Percentiles rank a stretch among this genome's conserved stretches.
These are phyloP conservation scores for Clarireedia sp. DNA, from an alignment of 2,329 filamentous ascomycete genomes.

Conservation along the genomic window DNA sequence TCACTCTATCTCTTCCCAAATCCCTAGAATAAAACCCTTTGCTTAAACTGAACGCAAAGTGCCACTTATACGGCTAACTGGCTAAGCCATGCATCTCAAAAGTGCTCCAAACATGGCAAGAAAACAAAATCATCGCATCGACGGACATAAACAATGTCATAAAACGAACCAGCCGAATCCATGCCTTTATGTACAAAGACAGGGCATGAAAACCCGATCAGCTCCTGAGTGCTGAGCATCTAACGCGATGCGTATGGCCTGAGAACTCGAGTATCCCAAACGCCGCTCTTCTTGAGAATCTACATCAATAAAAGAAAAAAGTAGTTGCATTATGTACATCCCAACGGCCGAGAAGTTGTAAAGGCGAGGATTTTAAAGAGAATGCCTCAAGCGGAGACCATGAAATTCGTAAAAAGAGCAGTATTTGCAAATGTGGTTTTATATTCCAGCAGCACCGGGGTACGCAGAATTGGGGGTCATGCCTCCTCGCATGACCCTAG, in stretches of 20 bases:
- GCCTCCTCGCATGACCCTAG: conserved; percentile 15
- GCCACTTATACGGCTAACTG: too few relatives aligned
- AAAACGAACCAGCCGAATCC: background rate
- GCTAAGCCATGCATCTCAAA: too few relatives aligned
- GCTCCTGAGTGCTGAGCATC: background rate
- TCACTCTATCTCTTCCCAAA: too few relatives aligned
- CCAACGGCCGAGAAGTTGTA: conserved; percentile 4
- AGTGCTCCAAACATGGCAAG: too few relatives aligned
- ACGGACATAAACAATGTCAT: background rate
- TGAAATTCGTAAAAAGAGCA: conserved; percentile 10
- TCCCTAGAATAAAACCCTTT: too few relatives aligned
- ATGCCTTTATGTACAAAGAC: background rate
- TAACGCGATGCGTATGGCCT: background rate
- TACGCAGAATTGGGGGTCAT: conserved; percentile 49
- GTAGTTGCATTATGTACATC: conserved; percentile 21
- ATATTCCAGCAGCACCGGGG: conserved; percentile 29
- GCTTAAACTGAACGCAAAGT: too few relatives aligned
- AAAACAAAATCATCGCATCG: background rate
- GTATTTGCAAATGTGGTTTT: conserved; percentile 3
- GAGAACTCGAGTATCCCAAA: conserved; percentile 1
- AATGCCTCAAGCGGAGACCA: conserved; percentile 14
- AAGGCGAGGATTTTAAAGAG: conserved; percentile 10
- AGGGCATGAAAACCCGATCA: background rate
- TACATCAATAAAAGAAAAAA: conserved; percentile 19
- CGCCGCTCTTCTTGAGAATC: conserved; percentile 12